phyloP scores from a whole-genome alignment of 2,329 filamentous ascomycete species.

The Clonostachys rosea region DNA sequence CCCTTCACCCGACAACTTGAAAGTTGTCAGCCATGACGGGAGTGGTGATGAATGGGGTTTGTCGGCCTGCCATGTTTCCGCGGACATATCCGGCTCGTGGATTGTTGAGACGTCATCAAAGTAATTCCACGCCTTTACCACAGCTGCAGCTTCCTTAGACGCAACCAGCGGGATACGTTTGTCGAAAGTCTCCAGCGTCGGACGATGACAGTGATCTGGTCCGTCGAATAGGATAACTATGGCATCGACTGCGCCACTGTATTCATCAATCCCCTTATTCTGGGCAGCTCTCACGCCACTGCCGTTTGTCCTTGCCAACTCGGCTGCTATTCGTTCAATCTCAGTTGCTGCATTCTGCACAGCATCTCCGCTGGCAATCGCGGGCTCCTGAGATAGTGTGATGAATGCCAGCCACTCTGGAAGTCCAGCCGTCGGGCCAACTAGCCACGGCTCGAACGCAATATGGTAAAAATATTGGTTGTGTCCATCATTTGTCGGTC shows the following conservation, averaged over 20 bases:
- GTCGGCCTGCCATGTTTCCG: not conserved
- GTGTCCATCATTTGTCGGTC: conserved; percentile 11
- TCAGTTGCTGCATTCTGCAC: not conserved
- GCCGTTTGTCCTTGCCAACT: not conserved
- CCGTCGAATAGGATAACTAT: not conserved
- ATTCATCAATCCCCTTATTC: not conserved
- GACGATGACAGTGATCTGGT: not conserved
- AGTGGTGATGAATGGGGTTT: not conserved
- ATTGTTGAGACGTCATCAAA: not conserved
- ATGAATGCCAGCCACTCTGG: conserved; percentile 14
- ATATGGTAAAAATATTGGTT: conserved; percentile 20
- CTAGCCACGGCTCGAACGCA: conserved; percentile 24
- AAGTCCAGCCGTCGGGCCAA: conserved; percentile 11
- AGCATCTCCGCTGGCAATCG: not conserved
- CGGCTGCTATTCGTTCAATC: not conserved
- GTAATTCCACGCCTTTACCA: not conserved
- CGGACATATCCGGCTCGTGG: not conserved
- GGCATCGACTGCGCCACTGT: not conserved
- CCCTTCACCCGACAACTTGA: not conserved
- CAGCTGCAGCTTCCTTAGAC: not conserved
- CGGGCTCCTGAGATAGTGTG: not conserved
- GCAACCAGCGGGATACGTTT: not conserved
- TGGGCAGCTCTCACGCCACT: not conserved
- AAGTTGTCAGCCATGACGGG: not conserved
- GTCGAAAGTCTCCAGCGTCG: conserved; percentile 1